These are phyloP conservation scores for Grigorovia transvaalensis DNA, from an alignment of 805 yeast species.

Conservation along the genomic window DNA sequence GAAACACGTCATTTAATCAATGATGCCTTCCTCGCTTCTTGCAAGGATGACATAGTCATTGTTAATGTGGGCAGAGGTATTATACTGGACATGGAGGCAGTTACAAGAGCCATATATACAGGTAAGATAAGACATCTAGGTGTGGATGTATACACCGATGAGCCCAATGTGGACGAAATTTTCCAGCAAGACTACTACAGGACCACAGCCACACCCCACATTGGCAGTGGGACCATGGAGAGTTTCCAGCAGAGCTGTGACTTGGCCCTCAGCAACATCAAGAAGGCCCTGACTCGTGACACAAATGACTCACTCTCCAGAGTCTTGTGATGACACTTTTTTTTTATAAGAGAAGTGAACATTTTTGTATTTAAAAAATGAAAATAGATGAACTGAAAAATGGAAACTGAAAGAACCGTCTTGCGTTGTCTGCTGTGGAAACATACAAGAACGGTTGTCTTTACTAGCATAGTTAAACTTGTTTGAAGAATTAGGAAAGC, in stretches of 20 bases:
- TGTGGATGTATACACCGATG: slow-evolving; percentile 48
- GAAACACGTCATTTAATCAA: slow-evolving; percentile 42
- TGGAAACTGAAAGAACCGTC: too few species aligned
- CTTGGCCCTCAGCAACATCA: slow-evolving; percentile 15
- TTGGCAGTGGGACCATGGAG: slow-evolving; percentile 47
- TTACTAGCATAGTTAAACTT: too few species aligned
- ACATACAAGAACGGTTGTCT: too few species aligned
- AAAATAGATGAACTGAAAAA: too few species aligned
- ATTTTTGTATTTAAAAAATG: too few species aligned
- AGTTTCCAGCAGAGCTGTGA: slow-evolving; percentile 37
- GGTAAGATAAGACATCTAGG: slow-evolving; percentile 48
- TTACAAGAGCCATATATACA: slow-evolving; percentile 32
- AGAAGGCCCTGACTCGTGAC: slow-evolving; percentile 4
- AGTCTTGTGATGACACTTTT: not conserved
- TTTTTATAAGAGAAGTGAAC: not conserved
- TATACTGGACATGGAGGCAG: slow-evolving; percentile 41
- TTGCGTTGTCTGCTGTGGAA: too few species aligned
- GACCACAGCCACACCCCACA: slow-evolving; percentile 49
- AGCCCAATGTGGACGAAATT: slow-evolving; percentile 34
- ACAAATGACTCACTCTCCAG: not conserved
- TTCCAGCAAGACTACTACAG: slow-evolving; percentile 11
- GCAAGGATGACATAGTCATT: slow-evolving; percentile 23
- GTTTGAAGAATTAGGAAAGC: too few species aligned
- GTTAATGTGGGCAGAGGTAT: slow-evolving; percentile 55
- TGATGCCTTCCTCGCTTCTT: slow-evolving; percentile 29